Conservation (phyloP, 1,139 yeast species). For the Candida sp. region DNA sequence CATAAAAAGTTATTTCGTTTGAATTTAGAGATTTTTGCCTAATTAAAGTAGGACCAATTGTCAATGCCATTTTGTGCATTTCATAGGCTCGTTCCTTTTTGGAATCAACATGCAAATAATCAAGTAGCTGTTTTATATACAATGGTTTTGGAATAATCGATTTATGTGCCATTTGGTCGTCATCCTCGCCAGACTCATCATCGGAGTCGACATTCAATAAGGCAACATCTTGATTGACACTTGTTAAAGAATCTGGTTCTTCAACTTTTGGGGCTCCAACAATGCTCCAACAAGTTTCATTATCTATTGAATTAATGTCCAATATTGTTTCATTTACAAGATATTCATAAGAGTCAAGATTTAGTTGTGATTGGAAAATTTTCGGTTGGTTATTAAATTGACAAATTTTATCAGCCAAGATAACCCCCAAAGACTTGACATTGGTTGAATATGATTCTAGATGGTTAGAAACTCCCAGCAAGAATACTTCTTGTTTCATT, state of each 20-base stretch:
- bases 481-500: constrained; percentile 24
- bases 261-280: constrained; percentile 8
- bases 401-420: constrained; percentile 46
- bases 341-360: constrained; percentile 5
- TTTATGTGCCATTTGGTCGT: constrained; percentile 38
- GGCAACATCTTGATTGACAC: constrained; percentile 3
- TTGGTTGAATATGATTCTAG: constrained; percentile 40
- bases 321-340: constrained; percentile 5
- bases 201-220: constrained; percentile 18
- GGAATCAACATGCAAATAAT: constrained; percentile 45
- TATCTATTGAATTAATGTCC: neutral
- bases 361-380: constrained; percentile 35
- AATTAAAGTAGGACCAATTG: constrained; percentile 51
- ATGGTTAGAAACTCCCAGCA: constrained; percentile 42
- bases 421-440: constrained; percentile 41
- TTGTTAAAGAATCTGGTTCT: constrained; percentile 6
- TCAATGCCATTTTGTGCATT: constrained; percentile 49
- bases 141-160: constrained; percentile 48
- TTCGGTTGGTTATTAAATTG: constrained; percentile 23
- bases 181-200: constrained; percentile 55
- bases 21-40: constrained; percentile 51
- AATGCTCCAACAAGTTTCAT: constrained; percentile 13
- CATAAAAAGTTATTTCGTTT: constrained; percentile 50
- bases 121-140: constrained; percentile 60
- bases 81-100: constrained; percentile 47